Evolutionary conservation across 345 rosid species (phyloP), one percentile per base, ranked within the genome.

Genomic region (Gossypium raimondii): DNA sequence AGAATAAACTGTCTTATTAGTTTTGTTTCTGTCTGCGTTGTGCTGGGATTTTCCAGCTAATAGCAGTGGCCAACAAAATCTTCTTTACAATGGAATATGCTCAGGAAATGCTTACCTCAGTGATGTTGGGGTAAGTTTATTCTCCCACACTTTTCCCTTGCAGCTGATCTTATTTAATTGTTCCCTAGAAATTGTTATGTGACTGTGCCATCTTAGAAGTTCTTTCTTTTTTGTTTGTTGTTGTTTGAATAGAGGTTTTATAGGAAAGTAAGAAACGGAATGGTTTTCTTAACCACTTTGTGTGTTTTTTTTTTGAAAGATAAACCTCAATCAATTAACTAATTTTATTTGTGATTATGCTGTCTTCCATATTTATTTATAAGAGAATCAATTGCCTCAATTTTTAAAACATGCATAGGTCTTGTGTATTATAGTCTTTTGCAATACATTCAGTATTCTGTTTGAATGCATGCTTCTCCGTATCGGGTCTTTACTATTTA

Each of bases 41-140:
- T 69, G 64, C 29, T 78, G 80, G 41, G 20, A 25, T 75, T 66
- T 1, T 78, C 44, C 78, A 88, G 90, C 70, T 75, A 74, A 69
- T 51, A 66, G 72, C 76, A 64, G 76, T 73, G 70, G 74, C 63
- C 81, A 80, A 67, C 82, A 82, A 55, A 70, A 45, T 59, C 67
- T 43, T 69, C 80, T 67, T 66, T 53, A 13, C 57, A 75, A 73
- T 72, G 29, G 44, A 67, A 38, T 69, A 20, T 53, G 74, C 78
- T 48, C 78, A 2, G 18, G 34, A 70, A 67, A 57, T 78, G 74
- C 70, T 69, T 76, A 72, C 64, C 73, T 61, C 52, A 22, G 73
- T 48, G 59, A 56, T 61, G 73, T 72, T 64, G 78, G 71, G 89
- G 91, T 88, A 73, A 78, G 88, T 77, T 74, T 51, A 72, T 58